A percentile compares a stretch with the other conserved stretches of the same genome.
phyloP scores from a whole-genome alignment of 305 asterid species.

The Lippia alba region DNA sequence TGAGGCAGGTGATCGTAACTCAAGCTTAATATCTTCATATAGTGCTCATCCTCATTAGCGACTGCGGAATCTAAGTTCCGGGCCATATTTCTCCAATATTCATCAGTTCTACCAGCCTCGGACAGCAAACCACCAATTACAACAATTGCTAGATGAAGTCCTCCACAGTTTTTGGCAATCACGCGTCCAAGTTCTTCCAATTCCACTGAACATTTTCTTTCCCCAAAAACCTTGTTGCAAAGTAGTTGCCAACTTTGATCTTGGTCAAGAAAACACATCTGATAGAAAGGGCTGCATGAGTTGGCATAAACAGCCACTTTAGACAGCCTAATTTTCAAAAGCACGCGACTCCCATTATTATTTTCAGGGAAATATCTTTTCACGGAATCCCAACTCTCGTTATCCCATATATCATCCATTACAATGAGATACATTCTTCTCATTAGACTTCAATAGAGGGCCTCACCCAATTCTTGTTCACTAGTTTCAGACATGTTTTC shows the following conservation, averaged over 20 bases:
- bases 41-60: not conserved
- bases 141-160: not conserved
- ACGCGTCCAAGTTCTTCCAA: not conserved
- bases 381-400: constrained; percentile 23
- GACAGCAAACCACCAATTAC: not conserved
- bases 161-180: not conserved
- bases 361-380: constrained; percentile 20
- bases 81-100: not conserved
- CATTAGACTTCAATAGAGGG: constrained; percentile 9
- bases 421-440: constrained; percentile 35
- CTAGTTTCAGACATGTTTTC: not conserved
- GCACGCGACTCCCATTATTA: constrained; percentile 31
- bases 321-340: constrained; percentile 25
- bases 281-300: not conserved
- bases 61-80: not conserved
- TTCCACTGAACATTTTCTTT: not conserved
- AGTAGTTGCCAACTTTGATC: not conserved
- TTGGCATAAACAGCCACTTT: not conserved
- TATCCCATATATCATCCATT: constrained; percentile 39
- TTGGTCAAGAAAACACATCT: not conserved
- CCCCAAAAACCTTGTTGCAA: not conserved
- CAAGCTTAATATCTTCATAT: not conserved
- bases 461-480: not conserved
- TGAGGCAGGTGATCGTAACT: not conserved
- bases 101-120: not conserved